phyloP scores from a whole-genome alignment of 305 asterid species.

The Rubia tinctorum region DNA sequence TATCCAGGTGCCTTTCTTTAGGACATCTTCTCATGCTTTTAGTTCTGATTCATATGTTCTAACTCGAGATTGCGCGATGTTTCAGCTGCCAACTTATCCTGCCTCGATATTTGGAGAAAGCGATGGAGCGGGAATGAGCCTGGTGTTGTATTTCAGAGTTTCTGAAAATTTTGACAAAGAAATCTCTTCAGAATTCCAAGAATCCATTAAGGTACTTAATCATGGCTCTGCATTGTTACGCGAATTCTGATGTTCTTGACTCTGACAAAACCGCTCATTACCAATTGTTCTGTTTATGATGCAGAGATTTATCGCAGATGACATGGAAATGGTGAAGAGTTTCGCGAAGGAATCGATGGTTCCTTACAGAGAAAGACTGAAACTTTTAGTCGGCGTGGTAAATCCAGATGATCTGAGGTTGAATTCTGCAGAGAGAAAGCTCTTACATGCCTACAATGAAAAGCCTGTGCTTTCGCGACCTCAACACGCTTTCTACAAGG shows the following conservation, averaged over 20 bases:
- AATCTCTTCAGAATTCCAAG: slow-evolving; percentile 42
- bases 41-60: background rate
- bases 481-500: slow-evolving; percentile 81
- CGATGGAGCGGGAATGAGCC: slow-evolving; percentile 91
- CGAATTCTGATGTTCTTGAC: background rate
- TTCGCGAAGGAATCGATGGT: slow-evolving; percentile 60
- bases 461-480: slow-evolving; percentile 98
- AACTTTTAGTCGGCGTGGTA: slow-evolving; percentile 67
- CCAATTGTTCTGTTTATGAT: background rate
- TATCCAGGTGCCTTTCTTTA: slow-evolving; percentile 50
- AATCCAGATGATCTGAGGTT: slow-evolving; percentile 79
- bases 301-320: slow-evolving; percentile 66
- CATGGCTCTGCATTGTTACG: background rate
- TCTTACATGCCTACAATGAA: slow-evolving; percentile 75
- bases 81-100: slow-evolving; percentile 80
- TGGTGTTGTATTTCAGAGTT: slow-evolving; percentile 68
- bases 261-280: no score
- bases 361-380: slow-evolving; percentile 79
- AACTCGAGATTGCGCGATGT: background rate
- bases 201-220: slow-evolving; percentile 57
- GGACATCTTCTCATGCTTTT: background rate
- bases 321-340: slow-evolving; percentile 58
- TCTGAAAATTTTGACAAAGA: slow-evolving; percentile 60
- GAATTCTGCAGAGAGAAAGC: slow-evolving; percentile 84
- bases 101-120: slow-evolving; percentile 74